Evolutionary conservation across 2,329 filamentous ascomycete species (phyloP), one percentile per base, ranked within the genome.

Genomic region (Clonostachys rhizophaga): DNA sequence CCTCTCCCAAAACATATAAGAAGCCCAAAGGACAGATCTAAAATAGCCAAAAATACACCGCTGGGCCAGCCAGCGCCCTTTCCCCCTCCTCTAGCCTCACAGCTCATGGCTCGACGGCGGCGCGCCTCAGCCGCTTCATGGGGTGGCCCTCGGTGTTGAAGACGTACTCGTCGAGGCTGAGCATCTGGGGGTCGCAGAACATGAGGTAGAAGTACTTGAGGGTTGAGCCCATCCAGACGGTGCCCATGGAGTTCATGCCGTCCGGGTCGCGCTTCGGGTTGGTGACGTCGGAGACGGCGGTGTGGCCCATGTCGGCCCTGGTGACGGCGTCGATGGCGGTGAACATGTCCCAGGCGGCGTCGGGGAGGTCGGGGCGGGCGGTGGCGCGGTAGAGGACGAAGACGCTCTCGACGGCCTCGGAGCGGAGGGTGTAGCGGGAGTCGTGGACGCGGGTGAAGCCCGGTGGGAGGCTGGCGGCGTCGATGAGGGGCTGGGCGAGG

Each of bases 191-290:
- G 13, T 84, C 76, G 20, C 78, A 81, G 54, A 89, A 90, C 30
- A 88, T 76, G 44, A 89, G 61, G 53, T 85, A 90, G 47, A 88
- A 87, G 53, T 89, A 89, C 64, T 89, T 89, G 49, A 89, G 64
- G 12, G 85, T 89, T 67, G 89, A 85, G 0, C 81, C 79, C 55
- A 86, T 67, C 83, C 86, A 90, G 56, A 42, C 16, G 13, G 40
- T 17, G 8, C 20, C 40, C 40, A 42, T 42, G n/a, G 40, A 42
- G 20, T 42, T 42, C 16, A 14, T 20, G 20, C 14, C 14, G 16
- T 17, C 20, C 40, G 40, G 40, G n/a, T 42, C 20, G n/a, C 13
- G 14, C 4, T 20, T 20, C 2, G 40, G 40, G 6, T 17, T 20
- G 7, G 42, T 43, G 17, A 43, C 42, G 44, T 72, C 63, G 7